These are phyloP conservation scores for Brasenia schreberi DNA, from an alignment of 164 flowering plant genomes.

Conservation along the genomic window DNA sequence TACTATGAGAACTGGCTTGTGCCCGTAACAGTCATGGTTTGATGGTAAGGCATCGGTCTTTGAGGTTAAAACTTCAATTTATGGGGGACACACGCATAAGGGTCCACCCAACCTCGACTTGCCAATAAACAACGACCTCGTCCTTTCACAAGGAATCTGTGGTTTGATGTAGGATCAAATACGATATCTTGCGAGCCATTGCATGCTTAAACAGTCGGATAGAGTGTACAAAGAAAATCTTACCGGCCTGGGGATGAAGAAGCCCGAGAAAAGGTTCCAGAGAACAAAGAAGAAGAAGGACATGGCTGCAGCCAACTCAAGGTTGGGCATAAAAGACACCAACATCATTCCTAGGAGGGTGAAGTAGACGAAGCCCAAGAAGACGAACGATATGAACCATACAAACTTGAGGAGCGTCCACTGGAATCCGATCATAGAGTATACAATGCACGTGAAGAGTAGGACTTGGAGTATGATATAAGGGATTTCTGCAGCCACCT, in stretches of 20 bases:
- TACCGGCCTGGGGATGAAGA: slow-evolving; percentile 78
- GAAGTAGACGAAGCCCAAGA: slow-evolving; percentile 70
- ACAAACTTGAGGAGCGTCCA: slow-evolving; percentile 68
- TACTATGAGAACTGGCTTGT: too few species aligned
- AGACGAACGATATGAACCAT: slow-evolving; percentile 67
- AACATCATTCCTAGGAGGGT: slow-evolving; percentile 88
- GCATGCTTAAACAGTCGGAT: neutral
- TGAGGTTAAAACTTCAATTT: too few species aligned
- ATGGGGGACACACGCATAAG: neutral
- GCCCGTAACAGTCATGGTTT: too few species aligned
- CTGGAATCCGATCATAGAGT: slow-evolving; percentile 63
- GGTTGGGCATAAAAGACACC: slow-evolving; percentile 72
- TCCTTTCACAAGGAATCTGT: neutral
- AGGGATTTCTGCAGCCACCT: slow-evolving; percentile 71
- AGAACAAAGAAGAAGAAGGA: slow-evolving; percentile 57
- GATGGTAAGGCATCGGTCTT: too few species aligned
- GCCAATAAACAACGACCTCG: neutral
- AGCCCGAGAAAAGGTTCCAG: slow-evolving; percentile 84
- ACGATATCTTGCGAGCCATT: neutral
- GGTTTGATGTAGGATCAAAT: neutral
- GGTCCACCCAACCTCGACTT: neutral
- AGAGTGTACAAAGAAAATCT: slow-evolving; percentile 5
- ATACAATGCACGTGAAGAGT: slow-evolving; percentile 48
- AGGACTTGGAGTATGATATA: slow-evolving; percentile 49
- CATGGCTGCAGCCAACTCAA: slow-evolving; percentile 56